Conservation (phyloP, 192 early-diverging fungal genomes). For the Coemansia sp. region DNA sequence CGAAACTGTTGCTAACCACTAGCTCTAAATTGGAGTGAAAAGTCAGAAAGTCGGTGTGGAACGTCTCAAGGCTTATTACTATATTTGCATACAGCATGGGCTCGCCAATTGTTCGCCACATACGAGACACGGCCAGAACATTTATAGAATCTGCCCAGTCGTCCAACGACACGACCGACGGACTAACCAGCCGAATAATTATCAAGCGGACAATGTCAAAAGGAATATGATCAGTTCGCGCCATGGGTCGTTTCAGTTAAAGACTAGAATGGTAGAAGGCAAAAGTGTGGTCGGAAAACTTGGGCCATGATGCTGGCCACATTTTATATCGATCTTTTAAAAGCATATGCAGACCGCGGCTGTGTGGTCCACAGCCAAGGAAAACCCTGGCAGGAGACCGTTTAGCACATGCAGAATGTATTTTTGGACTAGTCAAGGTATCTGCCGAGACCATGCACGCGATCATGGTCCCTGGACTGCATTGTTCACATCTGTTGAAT, state of each 20-base stretch:
- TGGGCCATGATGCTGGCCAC: no score
- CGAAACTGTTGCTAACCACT: background rate
- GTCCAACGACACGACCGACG: background rate
- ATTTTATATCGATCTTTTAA: no score
- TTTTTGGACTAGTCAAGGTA: no score
- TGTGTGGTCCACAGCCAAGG: no score
- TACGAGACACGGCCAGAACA: background rate
- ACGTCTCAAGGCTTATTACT: background rate
- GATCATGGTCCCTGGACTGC: no score
- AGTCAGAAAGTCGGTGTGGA: background rate
- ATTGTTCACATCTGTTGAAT: no score
- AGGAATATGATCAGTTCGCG: background rate
- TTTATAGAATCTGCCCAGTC: background rate
- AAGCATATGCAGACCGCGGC: no score
- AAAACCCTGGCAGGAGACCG: no score
- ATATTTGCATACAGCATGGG: background rate
- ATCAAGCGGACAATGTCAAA: background rate
- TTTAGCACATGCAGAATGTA: no score
- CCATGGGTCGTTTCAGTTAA: background rate
- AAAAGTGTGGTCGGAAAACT: no score
- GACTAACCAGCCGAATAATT: background rate
- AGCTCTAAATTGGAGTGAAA: background rate
- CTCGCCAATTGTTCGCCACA: background rate
- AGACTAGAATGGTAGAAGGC: background rate
- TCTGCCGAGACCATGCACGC: no score